These are phyloP conservation scores for Fraxinus greggii DNA, from an alignment of 305 asterid genomes.

Conservation along the genomic window DNA sequence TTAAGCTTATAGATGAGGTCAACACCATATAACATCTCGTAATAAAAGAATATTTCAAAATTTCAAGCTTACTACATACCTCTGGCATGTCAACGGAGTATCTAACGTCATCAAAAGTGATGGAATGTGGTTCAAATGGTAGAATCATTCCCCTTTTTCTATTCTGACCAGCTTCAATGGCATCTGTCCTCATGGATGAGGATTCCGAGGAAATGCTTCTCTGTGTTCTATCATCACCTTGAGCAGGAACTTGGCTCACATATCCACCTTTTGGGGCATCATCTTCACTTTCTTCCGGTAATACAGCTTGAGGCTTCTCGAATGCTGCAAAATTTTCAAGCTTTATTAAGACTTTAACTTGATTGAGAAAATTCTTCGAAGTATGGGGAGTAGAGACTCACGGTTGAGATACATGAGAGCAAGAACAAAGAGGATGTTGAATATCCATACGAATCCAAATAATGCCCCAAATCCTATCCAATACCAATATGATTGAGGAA, in stretches of 20 bases:
- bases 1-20: neutral
- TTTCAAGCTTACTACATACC: neutral
- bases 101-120: constrained; percentile 28
- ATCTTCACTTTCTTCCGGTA: constrained; percentile 18
- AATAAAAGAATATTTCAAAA: neutral
- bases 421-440: constrained; percentile 23
- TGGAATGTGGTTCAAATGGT: constrained; percentile 38
- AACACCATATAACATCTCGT: neutral
- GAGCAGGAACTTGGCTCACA: neutral
- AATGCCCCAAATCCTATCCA: constrained; percentile 32
- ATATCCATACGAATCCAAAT: constrained; percentile 21
- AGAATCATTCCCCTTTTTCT: constrained; percentile 33
- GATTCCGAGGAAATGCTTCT: constrained; percentile 1
- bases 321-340: constrained; percentile 21
- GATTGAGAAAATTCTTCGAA: neutral
- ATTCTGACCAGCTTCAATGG: constrained; percentile 10
- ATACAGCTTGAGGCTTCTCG: constrained; percentile 24
- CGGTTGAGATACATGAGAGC: constrained; percentile 27
- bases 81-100: constrained; percentile 39
- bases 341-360: neutral
- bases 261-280: neutral
- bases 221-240: neutral
- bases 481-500: constrained; percentile 31
- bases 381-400: constrained; percentile 13
- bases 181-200: constrained; percentile 12